Conservation (phyloP, 805 yeast species). For the Lachancea waltii region DNA sequence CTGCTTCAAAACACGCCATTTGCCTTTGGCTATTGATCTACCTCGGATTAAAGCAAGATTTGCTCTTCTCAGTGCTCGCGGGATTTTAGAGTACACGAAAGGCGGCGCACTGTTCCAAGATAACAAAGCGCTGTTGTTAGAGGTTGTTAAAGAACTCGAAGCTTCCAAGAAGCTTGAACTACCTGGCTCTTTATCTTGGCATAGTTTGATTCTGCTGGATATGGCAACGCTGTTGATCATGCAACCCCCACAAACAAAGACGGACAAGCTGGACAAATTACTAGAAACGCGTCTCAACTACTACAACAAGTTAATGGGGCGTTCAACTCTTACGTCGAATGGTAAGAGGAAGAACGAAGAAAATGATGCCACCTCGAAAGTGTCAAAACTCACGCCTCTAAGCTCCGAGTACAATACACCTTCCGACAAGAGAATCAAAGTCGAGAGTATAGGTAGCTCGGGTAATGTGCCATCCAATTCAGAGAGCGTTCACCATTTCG, state of each 20-base stretch:
- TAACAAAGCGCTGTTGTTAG: conserved; percentile 49
- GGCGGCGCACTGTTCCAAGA: conserved; percentile 77
- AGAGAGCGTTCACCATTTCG: conserved; percentile 7
- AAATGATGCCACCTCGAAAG: not conserved
- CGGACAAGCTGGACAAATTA: conserved; percentile 27
- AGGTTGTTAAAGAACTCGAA: conserved; percentile 44
- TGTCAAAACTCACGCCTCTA: conserved; percentile 5
- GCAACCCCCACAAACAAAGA: conserved; percentile 40
- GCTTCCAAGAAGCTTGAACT: conserved; percentile 45
- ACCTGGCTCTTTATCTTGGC: conserved; percentile 56
- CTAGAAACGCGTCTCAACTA: conserved; percentile 23
- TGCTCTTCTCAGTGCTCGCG: conserved; percentile 60
- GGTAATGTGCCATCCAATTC: conserved; percentile 10
- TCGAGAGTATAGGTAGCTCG: conserved; percentile 8
- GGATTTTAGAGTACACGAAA: conserved; percentile 74
- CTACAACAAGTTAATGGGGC: conserved; percentile 26
- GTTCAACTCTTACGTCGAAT: conserved; percentile 8
- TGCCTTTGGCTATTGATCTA: conserved; percentile 60
- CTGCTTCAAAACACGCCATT: conserved; percentile 36
- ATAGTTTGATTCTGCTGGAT: conserved; percentile 52
- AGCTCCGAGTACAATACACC: conserved; percentile 12
- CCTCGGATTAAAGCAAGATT: conserved; percentile 59
- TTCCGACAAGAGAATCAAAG: conserved; percentile 13
- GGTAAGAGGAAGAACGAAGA: conserved; percentile 6
- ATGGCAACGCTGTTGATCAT: conserved; percentile 54